Percentiles rank a stretch among this genome's conserved stretches.
Conservation (phyloP, 192 early-diverging fungal genomes). For the Lobosporangium transversale region DNA sequence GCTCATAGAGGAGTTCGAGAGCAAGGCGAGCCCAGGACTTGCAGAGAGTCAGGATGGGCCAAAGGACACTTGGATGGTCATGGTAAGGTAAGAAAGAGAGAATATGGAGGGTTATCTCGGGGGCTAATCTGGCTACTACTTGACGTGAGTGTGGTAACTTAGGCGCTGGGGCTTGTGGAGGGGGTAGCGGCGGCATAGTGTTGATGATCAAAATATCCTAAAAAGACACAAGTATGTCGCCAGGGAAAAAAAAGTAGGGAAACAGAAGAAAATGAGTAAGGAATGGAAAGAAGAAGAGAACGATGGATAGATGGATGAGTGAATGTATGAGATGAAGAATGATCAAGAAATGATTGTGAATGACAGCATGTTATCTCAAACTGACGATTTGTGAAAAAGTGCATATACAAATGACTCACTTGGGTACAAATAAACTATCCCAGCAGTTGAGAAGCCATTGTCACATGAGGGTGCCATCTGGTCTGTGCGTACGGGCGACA, state of each 20-base stretch:
- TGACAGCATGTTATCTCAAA: too few species aligned
- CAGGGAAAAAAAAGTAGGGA: neutral
- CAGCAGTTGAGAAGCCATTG: too few species aligned
- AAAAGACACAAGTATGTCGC: neutral
- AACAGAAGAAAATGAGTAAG: neutral
- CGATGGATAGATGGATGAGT: neutral
- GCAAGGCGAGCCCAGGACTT: constrained; percentile 42
- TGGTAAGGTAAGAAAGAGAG: constrained; percentile 25
- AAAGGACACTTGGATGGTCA: constrained; percentile 8
- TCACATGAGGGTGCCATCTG: too few species aligned
- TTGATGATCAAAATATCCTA: constrained; percentile 46
- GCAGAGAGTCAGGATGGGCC: constrained; percentile 39
- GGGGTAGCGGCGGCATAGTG: too few species aligned
- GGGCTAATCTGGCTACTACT: constrained; percentile 9
- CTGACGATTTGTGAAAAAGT: too few species aligned
- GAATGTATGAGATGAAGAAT: too few species aligned
- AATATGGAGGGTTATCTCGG: constrained; percentile 40
- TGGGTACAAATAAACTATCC: too few species aligned
- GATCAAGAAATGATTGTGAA: too few species aligned
- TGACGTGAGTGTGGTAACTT: too few species aligned
- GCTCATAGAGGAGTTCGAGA: constrained; percentile 23
- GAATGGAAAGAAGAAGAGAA: neutral
- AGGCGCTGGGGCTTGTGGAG: neutral
- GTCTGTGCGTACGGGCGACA: too few species aligned
- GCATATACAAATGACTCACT: too few species aligned